Evolutionary conservation across 2,329 filamentous ascomycete genomes (phyloP).

Genomic region (Pseudomassariella vexata): DNA sequence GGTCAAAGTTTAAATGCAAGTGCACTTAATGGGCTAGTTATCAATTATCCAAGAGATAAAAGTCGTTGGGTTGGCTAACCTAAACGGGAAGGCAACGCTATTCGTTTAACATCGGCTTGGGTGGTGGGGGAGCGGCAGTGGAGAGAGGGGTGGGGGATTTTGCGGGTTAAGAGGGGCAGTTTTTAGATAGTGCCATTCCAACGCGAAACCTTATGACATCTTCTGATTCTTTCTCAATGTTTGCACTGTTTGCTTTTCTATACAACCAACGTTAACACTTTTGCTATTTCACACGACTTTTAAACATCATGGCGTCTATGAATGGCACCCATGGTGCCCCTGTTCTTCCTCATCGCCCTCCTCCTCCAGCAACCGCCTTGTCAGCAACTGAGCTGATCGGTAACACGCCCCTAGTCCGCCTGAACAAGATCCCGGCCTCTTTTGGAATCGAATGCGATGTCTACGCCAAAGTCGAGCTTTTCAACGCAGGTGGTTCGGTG

Average conservation of each 20-base stretch:
- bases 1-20: too few species aligned
- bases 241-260: neutral
- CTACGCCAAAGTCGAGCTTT: slow-evolving; percentile 87
- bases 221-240: neutral
- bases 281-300: neutral
- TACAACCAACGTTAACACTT: neutral
- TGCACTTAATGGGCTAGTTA: too few species aligned
- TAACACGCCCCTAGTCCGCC: slow-evolving; percentile 87
- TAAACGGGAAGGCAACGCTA: too few species aligned
- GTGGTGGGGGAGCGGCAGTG: too few species aligned
- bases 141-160: too few species aligned
- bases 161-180: too few species aligned
- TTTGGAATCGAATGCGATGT: slow-evolving; percentile 84
- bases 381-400: slow-evolving; percentile 85
- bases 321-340: slow-evolving; percentile 16
- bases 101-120: too few species aligned
- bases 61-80: too few species aligned
- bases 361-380: slow-evolving; percentile 31
- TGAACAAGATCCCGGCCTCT: slow-evolving; percentile 89
- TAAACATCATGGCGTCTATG: slow-evolving; percentile 10
- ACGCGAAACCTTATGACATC: too few species aligned
- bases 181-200: too few species aligned
- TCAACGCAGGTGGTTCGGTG: slow-evolving; percentile 89
- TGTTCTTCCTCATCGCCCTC: slow-evolving; percentile 18
- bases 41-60: too few species aligned